Base-by-base conservation (phyloP, 1,284 basidiomycete genomes). In the Ceratobasidium sp. region DNA sequence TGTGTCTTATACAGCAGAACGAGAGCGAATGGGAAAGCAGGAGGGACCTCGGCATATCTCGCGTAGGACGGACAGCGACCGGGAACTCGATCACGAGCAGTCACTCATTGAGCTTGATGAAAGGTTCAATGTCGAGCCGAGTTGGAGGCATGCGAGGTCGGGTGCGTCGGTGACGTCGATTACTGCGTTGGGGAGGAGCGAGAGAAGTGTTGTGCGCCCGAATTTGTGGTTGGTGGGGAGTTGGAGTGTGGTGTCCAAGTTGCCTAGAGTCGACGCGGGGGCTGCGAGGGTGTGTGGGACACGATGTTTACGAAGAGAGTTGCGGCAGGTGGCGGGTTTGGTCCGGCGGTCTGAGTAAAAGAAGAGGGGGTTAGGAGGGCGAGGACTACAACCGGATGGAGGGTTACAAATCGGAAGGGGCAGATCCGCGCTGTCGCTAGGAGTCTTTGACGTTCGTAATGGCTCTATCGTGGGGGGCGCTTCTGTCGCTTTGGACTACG, bases 41-140 rank as follows among this genome's bases (percentile, higher is more conserved):
- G 56, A 26, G 15, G 20, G 42, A n/a, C 71, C 61, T 15, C 56
- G 40, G 10, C 52, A 23, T 6, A 52, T 38, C 3, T 57, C 54
- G 40, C 44, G 28, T 17, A 59, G 71, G 17, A 75, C 52, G 42
- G 61, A 75, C 61, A 65, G 59, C 17, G 59, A 61, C 59, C 59
- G 71, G 10, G 26, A 75, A 38, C 44, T 75, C n/a, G 71, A 75
- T n/a, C 71, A 75, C 42, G 61, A 75, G 48, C 71, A 48, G 15
- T 42, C 65, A n/a, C 33, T 75, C 3, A 50, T 38, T 38, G 71
- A 75, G 61, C 48, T 75, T 20, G 71, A 75, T 38, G 71, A 75
- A 33, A 59, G 71, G 33, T 46, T 75, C n/a, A 61, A 61, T 50
- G 38, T 75, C n/a, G 59, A 64, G 38, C 71, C 71, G 17, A 61